A percentile compares a stretch with the other conserved stretches of the same genome.
Evolutionary conservation across 164 flowering plant species (phyloP).

Genomic region (Stephania cephalantha): DNA sequence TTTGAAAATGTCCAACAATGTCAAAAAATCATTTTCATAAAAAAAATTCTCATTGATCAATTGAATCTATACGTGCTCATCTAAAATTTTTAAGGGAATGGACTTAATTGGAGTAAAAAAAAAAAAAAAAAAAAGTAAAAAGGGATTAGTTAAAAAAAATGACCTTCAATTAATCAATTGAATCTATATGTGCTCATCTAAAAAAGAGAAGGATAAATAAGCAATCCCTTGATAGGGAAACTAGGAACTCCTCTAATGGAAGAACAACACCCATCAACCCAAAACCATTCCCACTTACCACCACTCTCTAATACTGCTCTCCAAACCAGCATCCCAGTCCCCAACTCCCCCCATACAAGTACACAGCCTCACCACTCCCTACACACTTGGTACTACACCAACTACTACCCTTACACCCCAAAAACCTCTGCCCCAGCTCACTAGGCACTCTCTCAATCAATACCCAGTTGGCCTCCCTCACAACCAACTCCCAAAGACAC

Average conservation of each 20-base stretch:
- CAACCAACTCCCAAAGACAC: conserved; percentile 50
- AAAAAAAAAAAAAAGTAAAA: too few species aligned
- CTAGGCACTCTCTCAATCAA: conserved; percentile 37
- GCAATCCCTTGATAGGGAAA: conserved; percentile 36
- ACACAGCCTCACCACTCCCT: conserved; percentile 36
- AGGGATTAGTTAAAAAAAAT: too few species aligned
- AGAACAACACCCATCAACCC: conserved; percentile 48
- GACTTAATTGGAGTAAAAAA: too few species aligned
- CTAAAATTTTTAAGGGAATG: too few species aligned
- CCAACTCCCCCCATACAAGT: conserved; percentile 43
- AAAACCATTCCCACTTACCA: conserved; percentile 43
- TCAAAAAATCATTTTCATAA: too few species aligned
- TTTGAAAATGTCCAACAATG: too few species aligned
- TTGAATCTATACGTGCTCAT: too few species aligned
- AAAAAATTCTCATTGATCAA: too few species aligned
- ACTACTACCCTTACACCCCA: conserved; percentile 24
- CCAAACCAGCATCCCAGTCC: conserved; percentile 52
- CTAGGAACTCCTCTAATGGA: conserved; percentile 28
- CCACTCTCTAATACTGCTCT: conserved; percentile 23
- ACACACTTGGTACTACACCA: conserved; percentile 52
- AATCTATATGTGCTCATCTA: not conserved
- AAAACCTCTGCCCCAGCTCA: conserved; percentile 36
- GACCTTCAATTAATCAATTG: too few species aligned
- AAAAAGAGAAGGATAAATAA: conserved; percentile 28
- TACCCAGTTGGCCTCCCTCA: conserved; percentile 28